These are phyloP conservation scores for Yamadazyma membranifaciens DNA, from an alignment of 1,139 yeast genomes.

Conservation along the genomic window DNA sequence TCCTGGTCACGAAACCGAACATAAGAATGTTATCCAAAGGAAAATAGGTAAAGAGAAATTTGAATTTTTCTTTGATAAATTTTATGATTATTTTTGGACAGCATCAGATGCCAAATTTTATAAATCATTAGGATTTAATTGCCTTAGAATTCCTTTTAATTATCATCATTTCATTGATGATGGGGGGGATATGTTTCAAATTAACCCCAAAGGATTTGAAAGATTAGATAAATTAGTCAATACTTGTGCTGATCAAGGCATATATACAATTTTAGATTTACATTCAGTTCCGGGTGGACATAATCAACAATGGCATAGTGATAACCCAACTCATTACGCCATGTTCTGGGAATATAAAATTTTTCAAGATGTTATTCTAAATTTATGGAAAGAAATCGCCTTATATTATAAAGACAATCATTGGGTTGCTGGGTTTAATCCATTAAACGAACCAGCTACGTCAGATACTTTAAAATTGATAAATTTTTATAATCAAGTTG, in stretches of 20 bases:
- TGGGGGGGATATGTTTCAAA: constrained; percentile 32
- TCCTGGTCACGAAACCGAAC: constrained; percentile 49
- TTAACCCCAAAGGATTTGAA: constrained; percentile 41
- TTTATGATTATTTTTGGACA: constrained; percentile 49
- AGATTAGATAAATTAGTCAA: constrained; percentile 38
- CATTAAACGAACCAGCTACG: constrained; percentile 47
- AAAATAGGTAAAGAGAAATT: constrained; percentile 43
- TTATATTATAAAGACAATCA: constrained; percentile 38
- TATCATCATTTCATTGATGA: constrained; percentile 46
- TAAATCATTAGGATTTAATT: constrained; percentile 38
- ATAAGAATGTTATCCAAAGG: constrained; percentile 30
- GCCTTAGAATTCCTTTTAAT: constrained; percentile 47
- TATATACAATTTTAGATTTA: constrained; percentile 44
- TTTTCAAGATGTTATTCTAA: constrained; percentile 40
- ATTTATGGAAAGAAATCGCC: constrained; percentile 43
- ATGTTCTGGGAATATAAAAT: constrained; percentile 45
- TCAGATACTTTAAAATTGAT: constrained; percentile 36
- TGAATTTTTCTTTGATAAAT: constrained; percentile 43
- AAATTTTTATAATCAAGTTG: constrained; percentile 32
- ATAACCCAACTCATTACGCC: constrained; percentile 41
- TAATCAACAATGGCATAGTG: constrained; percentile 51
- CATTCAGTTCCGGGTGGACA: constrained; percentile 51
- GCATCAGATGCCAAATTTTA: constrained; percentile 42
- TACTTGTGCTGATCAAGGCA: constrained; percentile 35
- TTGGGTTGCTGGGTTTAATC: constrained; percentile 50